Percentiles rank a stretch among this genome's conserved stretches.
Evolutionary conservation across 345 rosid genomes (phyloP).

Genomic region (Gossypium sturtianum): DNA sequence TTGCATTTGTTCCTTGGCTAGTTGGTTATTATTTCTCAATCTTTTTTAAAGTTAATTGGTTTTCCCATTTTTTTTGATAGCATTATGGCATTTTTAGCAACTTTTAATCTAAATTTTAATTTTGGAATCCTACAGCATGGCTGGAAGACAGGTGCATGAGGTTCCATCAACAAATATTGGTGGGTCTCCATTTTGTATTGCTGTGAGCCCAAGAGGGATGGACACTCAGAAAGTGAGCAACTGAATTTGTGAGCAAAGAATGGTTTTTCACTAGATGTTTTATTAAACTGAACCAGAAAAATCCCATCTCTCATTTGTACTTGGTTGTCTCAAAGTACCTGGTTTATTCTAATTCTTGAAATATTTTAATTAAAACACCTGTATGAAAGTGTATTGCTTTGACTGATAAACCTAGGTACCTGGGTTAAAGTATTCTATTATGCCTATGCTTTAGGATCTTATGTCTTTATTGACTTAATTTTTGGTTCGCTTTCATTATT

Average conservation of each 20-base stretch:
- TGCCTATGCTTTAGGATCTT: not conserved
- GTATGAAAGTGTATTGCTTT: not conserved
- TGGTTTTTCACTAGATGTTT: not conserved
- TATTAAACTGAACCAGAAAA: not conserved
- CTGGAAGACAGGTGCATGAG: conserved; percentile 84
- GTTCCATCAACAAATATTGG: conserved; percentile 75
- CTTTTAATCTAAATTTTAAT: conserved; percentile 14
- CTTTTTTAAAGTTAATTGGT: not conserved
- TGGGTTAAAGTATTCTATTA: too few species aligned
- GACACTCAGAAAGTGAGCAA: conserved; percentile 63
- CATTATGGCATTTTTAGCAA: not conserved
- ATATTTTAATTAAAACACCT: not conserved
- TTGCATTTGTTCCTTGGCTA: not conserved
- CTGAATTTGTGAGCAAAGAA: conserved; percentile 13
- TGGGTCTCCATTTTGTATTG: conserved; percentile 76
- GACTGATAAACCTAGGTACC: not conserved
- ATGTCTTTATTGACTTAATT: not conserved
- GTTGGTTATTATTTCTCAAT: not conserved
- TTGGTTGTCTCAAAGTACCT: conserved; percentile 2
- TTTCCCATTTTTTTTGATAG: conserved; percentile 1
- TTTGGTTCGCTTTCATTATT: not conserved
- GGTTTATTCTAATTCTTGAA: not conserved
- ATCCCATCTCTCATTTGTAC: not conserved
- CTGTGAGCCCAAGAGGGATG: conserved; percentile 71
- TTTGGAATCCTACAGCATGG: conserved; percentile 65